A percentile compares a stretch with the other conserved stretches of the same genome.
Evolutionary conservation across 371 early-diverging fungal genomes (phyloP).

Genomic region (Amoeboaphelidium protococcarum): DNA sequence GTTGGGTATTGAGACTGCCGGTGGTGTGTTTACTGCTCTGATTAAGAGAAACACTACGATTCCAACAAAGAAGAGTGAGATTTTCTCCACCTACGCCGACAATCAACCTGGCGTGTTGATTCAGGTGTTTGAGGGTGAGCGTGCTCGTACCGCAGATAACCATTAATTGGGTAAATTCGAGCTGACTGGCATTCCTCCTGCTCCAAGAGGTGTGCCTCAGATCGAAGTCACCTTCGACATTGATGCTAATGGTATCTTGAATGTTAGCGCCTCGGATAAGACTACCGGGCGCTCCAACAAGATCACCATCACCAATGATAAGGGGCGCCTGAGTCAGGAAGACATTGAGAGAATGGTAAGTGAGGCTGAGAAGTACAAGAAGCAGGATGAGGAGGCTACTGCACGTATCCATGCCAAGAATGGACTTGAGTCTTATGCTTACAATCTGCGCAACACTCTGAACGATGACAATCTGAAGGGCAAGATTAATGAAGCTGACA

Average conservation of each 20-base stretch:
- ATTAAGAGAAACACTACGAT: constrained; percentile 92
- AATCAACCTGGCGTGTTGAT: constrained; percentile 95
- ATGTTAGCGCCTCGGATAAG: constrained; percentile 86
- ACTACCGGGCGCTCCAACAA: constrained; percentile 76
- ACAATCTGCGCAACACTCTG: constrained; percentile 1
- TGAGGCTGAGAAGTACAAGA: constrained; percentile 43
- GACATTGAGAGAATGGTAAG: constrained; percentile 89
- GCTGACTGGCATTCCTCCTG: constrained; percentile 79
- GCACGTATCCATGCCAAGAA: constrained; percentile 1
- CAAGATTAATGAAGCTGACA: neutral
- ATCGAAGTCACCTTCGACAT: constrained; percentile 94
- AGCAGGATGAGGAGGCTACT: constrained; percentile 1
- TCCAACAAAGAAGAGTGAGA: constrained; percentile 89
- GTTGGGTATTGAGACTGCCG: constrained; percentile 68
- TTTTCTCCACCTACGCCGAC: constrained; percentile 92
- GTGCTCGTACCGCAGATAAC: constrained; percentile 86
- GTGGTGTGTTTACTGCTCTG: constrained; percentile 87
- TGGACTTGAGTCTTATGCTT: constrained; percentile 1
- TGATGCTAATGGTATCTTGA: constrained; percentile 92
- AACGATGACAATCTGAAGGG: neutral
- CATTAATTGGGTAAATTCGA: constrained; percentile 88
- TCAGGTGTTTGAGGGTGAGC: constrained; percentile 93
- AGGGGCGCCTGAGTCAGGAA: constrained; percentile 87
- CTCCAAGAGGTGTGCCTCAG: constrained; percentile 90
- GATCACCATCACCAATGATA: constrained; percentile 94